Evolutionary conservation across 2,329 filamentous ascomycete genomes (phyloP).

Genomic region (Zalaria sp.): DNA sequence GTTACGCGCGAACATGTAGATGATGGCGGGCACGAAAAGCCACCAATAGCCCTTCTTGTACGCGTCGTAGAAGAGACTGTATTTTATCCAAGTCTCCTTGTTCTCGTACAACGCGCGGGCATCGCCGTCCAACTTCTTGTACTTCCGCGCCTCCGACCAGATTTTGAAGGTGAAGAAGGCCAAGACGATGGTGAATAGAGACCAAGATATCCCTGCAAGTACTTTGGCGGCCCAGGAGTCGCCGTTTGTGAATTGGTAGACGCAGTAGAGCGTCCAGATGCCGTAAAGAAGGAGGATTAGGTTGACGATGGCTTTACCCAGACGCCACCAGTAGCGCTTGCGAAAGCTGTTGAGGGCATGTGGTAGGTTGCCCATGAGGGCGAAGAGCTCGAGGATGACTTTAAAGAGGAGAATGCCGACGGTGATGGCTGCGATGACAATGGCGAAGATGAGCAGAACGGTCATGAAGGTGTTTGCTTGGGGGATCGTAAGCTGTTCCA

Average conservation of each 20-base stretch:
- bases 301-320: conserved; percentile 78
- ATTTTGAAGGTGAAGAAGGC: conserved; percentile 76
- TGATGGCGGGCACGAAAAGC: conserved; percentile 78
- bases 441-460: conserved; percentile 74
- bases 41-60: conserved; percentile 96
- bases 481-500: conserved; percentile 73
- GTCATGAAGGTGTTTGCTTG: conserved; percentile 94
- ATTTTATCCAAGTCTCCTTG: conserved; percentile 84
- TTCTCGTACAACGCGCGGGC: conserved; percentile 64
- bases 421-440: conserved; percentile 69
- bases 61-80: conserved; percentile 92
- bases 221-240: conserved; percentile 88
- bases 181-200: conserved; percentile 67
- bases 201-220: conserved; percentile 70
- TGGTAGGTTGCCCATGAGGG: conserved; percentile 77
- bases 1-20: conserved; percentile 85
- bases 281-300: conserved; percentile 87
- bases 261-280: conserved; percentile 87
- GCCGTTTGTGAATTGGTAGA: conserved; percentile 86
- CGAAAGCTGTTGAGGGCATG: conserved; percentile 69
- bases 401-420: conserved; percentile 83
- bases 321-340: conserved; percentile 89
- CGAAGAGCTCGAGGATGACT: conserved; percentile 80
- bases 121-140: conserved; percentile 65
- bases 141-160: conserved; percentile 56